Evolutionary conservation across 2,329 filamentous ascomycete genomes (phyloP).

Genomic region (Colletotrichum sp.): DNA sequence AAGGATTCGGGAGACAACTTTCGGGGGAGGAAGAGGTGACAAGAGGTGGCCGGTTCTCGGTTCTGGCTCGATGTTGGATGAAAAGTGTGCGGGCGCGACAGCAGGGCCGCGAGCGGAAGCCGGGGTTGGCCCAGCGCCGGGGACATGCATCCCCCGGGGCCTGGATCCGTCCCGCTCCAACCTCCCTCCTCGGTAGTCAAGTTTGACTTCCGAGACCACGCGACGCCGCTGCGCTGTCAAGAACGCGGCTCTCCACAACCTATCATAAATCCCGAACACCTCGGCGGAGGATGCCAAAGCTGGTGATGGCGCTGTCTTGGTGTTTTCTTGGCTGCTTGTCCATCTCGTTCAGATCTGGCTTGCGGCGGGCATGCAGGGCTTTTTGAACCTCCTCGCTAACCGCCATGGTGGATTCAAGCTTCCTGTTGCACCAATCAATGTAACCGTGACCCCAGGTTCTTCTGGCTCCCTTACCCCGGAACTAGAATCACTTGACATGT

Average conservation of each 20-base stretch:
- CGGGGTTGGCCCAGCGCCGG: not conserved
- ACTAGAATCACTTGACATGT: not conserved
- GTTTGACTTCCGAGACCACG: conserved; percentile 20
- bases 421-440: not conserved
- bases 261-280: not conserved
- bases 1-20: not conserved
- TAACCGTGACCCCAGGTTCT: not conserved
- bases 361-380: not conserved
- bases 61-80: not conserved
- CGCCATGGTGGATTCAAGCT: not conserved
- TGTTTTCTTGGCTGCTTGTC: conserved; percentile 4
- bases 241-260: conserved; percentile 3
- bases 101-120: not conserved
- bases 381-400: not conserved
- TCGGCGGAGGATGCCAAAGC: not conserved
- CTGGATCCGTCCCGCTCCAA: not conserved
- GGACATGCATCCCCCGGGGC: not conserved
- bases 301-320: not conserved
- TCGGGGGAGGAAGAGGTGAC: not conserved
- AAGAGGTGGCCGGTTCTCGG: not conserved
- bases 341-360: conserved; percentile 1
- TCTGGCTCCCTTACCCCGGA: not conserved
- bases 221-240: conserved; percentile 16
- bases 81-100: not conserved
- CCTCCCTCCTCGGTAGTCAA: conserved; percentile 22